Percentiles rank a stretch among this genome's conserved stretches.
phyloP scores from a whole-genome alignment of 805 yeast genomes.

The Suhomyces sp. region DNA sequence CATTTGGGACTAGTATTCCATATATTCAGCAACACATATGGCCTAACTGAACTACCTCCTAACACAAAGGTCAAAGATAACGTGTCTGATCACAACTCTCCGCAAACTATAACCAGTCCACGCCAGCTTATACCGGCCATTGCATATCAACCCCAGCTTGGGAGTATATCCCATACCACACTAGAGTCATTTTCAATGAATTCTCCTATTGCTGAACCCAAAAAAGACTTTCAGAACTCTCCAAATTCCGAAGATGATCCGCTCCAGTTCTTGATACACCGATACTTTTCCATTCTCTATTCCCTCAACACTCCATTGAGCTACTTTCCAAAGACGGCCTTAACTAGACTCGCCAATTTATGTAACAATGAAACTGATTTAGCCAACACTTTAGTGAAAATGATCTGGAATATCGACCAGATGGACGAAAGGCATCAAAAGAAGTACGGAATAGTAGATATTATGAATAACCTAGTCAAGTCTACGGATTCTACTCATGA shows the following conservation, averaged over 20 bases:
- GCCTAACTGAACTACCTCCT: slow-evolving; percentile 10
- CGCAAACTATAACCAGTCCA: background rate
- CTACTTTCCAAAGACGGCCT: slow-evolving; percentile 48
- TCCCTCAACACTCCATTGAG: slow-evolving; percentile 39
- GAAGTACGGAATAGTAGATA: slow-evolving; percentile 21
- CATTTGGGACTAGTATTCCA: slow-evolving; percentile 12
- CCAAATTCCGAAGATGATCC: slow-evolving; percentile 18
- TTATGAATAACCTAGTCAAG: background rate
- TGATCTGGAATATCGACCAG: slow-evolving; percentile 32
- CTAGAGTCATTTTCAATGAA: slow-evolving; percentile 15
- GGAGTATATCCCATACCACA: background rate
- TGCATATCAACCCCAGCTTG: background rate
- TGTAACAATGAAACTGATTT: slow-evolving; percentile 27
- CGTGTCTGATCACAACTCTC: background rate
- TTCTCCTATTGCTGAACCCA: slow-evolving; percentile 9
- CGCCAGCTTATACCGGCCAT: background rate
- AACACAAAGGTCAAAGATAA: slow-evolving; percentile 8
- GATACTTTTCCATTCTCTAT: slow-evolving; percentile 37
- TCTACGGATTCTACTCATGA: slow-evolving; percentile 14
- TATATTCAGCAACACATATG: slow-evolving; percentile 10
- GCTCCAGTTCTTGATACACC: slow-evolving; percentile 24
- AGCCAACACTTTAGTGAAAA: slow-evolving; percentile 22
- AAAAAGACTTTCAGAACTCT: background rate
- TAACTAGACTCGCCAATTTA: slow-evolving; percentile 44
- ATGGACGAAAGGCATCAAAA: slow-evolving; percentile 45